Evolutionary conservation across 2,329 filamentous ascomycete genomes (phyloP).

Genomic region (Neocatenulostroma microsporum): DNA sequence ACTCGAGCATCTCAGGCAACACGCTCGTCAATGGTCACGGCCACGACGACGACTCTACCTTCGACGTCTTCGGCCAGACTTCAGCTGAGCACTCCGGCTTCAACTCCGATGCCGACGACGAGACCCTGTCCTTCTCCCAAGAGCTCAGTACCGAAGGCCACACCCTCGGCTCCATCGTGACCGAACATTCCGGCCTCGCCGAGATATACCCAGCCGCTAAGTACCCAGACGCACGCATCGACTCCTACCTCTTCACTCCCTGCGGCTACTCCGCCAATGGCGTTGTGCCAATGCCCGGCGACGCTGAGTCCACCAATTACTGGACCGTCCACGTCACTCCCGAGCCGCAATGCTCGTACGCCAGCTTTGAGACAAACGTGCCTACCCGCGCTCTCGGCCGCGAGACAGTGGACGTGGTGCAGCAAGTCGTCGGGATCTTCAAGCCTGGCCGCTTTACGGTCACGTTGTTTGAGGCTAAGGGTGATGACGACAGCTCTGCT

Average conservation of each 20-base stretch:
- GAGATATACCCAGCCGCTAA: constrained; percentile 78
- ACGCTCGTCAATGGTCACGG: constrained; percentile 26
- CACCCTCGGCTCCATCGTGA: constrained; percentile 83
- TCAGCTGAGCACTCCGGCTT: constrained; percentile 55
- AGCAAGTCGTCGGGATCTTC: constrained; percentile 93
- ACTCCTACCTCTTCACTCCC: constrained; percentile 92
- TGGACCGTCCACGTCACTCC: constrained; percentile 98
- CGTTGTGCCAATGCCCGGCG: constrained; percentile 69
- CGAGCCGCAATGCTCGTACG: constrained; percentile 93
- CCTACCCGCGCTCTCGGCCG: constrained; percentile 70
- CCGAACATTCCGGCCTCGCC: constrained; percentile 78
- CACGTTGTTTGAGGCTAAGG: constrained; percentile 89
- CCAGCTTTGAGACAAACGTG: constrained; percentile 97
- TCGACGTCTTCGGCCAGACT: constrained; percentile 76
- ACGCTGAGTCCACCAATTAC: constrained; percentile 59
- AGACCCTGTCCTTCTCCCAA: constrained; percentile 52
- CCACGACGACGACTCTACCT: constrained; percentile 41
- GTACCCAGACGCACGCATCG: constrained; percentile 88
- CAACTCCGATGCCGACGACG: constrained; percentile 45
- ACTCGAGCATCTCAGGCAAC: constrained; percentile 30
- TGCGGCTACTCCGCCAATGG: constrained; percentile 98
- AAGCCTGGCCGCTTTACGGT: constrained; percentile 96
- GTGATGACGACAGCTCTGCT: constrained; percentile 30
- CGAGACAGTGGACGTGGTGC: constrained; percentile 80
- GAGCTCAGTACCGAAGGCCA: constrained; percentile 89